Evolutionary conservation across 768 basidiomycete genomes (phyloP).

Genomic region (Tricholomella constricta): DNA sequence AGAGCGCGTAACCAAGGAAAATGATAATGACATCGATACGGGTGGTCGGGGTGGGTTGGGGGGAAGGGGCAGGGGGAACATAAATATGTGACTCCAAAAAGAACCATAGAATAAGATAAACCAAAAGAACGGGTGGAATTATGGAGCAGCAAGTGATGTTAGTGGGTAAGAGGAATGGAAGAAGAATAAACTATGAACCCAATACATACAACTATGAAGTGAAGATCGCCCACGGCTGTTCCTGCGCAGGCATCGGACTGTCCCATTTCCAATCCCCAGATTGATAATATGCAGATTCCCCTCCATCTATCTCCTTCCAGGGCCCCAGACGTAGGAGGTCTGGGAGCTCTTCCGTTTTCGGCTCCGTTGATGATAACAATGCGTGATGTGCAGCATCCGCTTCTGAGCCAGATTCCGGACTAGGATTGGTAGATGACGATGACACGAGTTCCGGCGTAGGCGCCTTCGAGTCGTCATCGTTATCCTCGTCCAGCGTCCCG

Average conservation of each 20-base stretch:
- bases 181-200: slow-evolving; percentile 39
- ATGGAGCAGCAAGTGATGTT: slow-evolving; percentile 18
- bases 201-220: slow-evolving; percentile 47
- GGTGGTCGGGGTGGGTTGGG: slow-evolving; percentile 22
- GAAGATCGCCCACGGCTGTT: slow-evolving; percentile 76
- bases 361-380: slow-evolving; percentile 45
- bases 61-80: slow-evolving; percentile 21
- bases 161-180: slow-evolving; percentile 21
- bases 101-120: slow-evolving; percentile 38
- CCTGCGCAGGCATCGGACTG: slow-evolving; percentile 60
- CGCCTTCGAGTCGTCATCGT: slow-evolving; percentile 62
- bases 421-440: slow-evolving; percentile 73
- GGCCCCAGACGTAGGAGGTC: slow-evolving; percentile 60
- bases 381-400: slow-evolving; percentile 50
- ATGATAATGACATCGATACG: slow-evolving; percentile 38
- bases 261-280: slow-evolving; percentile 74
- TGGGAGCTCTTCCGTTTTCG: slow-evolving; percentile 53
- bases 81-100: slow-evolving; percentile 42
- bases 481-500: slow-evolving; percentile 53
- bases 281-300: slow-evolving; percentile 71
- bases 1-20: slow-evolving; percentile 50
- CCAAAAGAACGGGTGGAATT: slow-evolving; percentile 25
- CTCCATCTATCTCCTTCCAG: slow-evolving; percentile 75
- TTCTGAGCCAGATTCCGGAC: slow-evolving; percentile 75
- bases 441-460: slow-evolving; percentile 72